Percentiles rank a stretch among this genome's conserved stretches.
phyloP scores from a whole-genome alignment of 768 basidiomycete genomes.

The Piloderma croceum region DNA sequence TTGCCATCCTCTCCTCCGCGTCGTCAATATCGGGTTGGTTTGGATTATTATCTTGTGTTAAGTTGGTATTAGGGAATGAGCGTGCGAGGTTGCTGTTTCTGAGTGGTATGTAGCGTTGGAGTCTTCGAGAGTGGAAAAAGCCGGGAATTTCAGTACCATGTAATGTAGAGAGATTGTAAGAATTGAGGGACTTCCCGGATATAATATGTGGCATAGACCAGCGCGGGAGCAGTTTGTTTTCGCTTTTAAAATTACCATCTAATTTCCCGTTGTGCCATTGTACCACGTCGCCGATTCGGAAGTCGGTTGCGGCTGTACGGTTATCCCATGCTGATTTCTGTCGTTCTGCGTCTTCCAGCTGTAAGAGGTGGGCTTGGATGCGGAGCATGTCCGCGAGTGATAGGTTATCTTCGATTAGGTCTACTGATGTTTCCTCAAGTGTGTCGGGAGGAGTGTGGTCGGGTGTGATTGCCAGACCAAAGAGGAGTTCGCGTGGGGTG shows the following conservation, averaged over 20 bases:
- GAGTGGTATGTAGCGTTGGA: slow-evolving; percentile 7
- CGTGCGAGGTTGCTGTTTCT: not conserved
- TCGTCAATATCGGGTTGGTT: no score
- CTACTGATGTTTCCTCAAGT: not conserved
- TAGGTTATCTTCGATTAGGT: slow-evolving; percentile 3
- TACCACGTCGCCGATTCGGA: slow-evolving; percentile 23
- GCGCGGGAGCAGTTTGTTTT: slow-evolving; percentile 24
- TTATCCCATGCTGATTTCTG: slow-evolving; percentile 25
- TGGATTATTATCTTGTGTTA: no score
- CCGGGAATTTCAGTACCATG: slow-evolving; percentile 4
- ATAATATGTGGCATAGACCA: slow-evolving; percentile 26
- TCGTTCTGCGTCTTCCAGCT: slow-evolving; percentile 15
- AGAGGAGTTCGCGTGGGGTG: slow-evolving; percentile 26
- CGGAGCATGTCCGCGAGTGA: slow-evolving; percentile 24
- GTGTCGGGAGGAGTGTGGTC: slow-evolving; percentile 15
- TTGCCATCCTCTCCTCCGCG: no score
- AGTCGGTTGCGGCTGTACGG: slow-evolving; percentile 16
- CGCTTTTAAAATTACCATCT: slow-evolving; percentile 22
- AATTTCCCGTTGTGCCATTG: slow-evolving; percentile 19
- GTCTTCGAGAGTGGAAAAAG: slow-evolving; percentile 12
- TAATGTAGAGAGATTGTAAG: slow-evolving; percentile 19
- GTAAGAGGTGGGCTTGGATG: slow-evolving; percentile 22
- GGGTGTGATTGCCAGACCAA: slow-evolving; percentile 26
- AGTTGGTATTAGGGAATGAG: no score
- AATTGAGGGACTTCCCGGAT: slow-evolving; percentile 12